Conservation (phyloP, 2,329 filamentous ascomycete species). For the Fusarium azukiicola region DNA sequence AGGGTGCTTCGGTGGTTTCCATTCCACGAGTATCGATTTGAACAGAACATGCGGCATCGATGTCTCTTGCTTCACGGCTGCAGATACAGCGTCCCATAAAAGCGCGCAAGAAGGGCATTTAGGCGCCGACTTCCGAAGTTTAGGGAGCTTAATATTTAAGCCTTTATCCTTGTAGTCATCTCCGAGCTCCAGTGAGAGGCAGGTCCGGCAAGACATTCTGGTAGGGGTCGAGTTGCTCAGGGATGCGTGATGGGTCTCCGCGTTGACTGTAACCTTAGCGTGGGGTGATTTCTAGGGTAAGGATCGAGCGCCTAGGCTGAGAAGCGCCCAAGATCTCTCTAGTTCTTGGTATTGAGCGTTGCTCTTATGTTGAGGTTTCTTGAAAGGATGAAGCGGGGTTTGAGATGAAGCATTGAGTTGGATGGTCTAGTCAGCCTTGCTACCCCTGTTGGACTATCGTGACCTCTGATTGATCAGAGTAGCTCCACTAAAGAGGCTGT, state of each 20-base stretch:
- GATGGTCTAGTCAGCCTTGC: no score
- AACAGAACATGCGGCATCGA: background rate
- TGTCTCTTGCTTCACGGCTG: background rate
- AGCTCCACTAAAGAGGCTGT: no score
- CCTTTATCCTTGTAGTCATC: background rate
- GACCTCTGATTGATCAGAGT: no score
- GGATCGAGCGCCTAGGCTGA: background rate
- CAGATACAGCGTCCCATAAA: background rate
- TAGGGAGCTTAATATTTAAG: background rate
- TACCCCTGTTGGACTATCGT: no score
- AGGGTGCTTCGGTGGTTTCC: constrained; percentile 1
- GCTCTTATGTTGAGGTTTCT: no score
- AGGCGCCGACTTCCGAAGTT: background rate
- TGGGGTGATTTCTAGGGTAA: no score
- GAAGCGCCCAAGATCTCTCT: no score
- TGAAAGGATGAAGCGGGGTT: no score
- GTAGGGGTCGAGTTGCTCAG: background rate
- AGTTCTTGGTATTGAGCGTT: no score
- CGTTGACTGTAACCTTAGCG: background rate
- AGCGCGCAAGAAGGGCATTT: background rate
- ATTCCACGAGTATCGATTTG: constrained; percentile 1
- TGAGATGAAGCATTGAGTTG: no score
- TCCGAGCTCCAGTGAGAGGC: background rate
- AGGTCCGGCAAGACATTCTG: background rate
- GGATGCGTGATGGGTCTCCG: background rate